Conservation (phyloP, 371 early-diverging fungal genomes). For the Umbelopsis sp. region DNA sequence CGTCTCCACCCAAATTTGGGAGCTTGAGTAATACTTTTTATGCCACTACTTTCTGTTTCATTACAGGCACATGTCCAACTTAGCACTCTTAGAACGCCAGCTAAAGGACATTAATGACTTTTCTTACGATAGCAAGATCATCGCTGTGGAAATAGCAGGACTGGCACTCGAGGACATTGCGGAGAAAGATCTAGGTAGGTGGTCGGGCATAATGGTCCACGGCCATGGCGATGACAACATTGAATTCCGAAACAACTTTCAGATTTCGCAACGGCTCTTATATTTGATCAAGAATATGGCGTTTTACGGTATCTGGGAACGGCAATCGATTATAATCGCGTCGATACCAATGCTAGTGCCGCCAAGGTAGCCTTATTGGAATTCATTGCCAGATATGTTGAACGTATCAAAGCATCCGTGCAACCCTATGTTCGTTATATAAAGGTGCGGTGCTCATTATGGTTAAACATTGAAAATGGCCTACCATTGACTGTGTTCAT, state of each 20-base stretch:
- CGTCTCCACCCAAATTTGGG: background rate
- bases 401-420: constrained; percentile 23
- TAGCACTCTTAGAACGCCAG: constrained; percentile 9
- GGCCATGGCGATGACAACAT: too few species aligned
- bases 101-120: constrained; percentile 10
- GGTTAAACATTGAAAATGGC: background rate
- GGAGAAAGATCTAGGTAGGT: constrained; percentile 42
- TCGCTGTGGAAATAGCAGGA: constrained; percentile 32
- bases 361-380: constrained; percentile 32
- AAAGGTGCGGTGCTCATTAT: constrained; percentile 22
- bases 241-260: background rate
- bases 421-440: constrained; percentile 34
- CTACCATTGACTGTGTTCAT: constrained; percentile 17
- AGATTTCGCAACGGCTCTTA: constrained; percentile 45
- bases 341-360: constrained; percentile 21
- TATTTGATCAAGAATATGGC: constrained; percentile 36
- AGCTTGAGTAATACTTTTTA: too few species aligned
- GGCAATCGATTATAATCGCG: constrained; percentile 21
- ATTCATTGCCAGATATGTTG: constrained; percentile 34
- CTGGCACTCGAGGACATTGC: constrained; percentile 32
- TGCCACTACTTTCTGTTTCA: background rate
- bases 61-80: background rate
- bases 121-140: background rate
- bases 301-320: constrained; percentile 29
- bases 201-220: background rate